Evolutionary conservation across 495 filamentous ascomycete species (phyloP).

Genomic region (Gamarada debralockiae): DNA sequence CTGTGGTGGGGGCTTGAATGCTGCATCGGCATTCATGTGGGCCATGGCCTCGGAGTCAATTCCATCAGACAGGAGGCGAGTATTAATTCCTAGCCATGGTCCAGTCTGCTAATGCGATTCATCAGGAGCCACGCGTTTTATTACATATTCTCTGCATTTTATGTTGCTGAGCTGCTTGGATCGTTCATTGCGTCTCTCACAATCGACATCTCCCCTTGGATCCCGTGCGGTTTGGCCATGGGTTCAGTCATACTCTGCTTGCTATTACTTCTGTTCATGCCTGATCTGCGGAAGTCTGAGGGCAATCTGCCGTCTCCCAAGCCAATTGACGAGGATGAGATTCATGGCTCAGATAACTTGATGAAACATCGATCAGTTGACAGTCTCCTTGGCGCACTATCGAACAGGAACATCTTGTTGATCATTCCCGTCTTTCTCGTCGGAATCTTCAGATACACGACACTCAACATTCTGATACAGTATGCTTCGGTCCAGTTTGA

Average conservation of each 20-base stretch:
- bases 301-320: not conserved
- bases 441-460: slow-evolving; percentile 22
- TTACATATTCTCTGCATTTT: slow-evolving; percentile 27
- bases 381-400: slow-evolving; percentile 2
- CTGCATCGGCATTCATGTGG: slow-evolving; percentile 25
- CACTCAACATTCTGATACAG: slow-evolving; percentile 23
- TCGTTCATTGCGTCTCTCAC: slow-evolving; percentile 19
- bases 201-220: slow-evolving; percentile 25
- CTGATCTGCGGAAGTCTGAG: slow-evolving; percentile 3
- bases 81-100: not conserved
- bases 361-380: not conserved
- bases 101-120: not conserved
- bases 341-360: not conserved
- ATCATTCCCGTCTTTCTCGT: slow-evolving; percentile 23
- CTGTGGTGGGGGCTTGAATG: slow-evolving; percentile 23
- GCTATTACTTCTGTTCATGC: slow-evolving; percentile 10
- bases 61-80: slow-evolving; percentile 15
- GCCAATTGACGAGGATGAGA: not conserved
- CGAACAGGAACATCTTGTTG: slow-evolving; percentile 10
- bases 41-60: slow-evolving; percentile 23
- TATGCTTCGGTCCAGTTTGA: slow-evolving; percentile 22
- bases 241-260: slow-evolving; percentile 13
- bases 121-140: slow-evolving; percentile 23
- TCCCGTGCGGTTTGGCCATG: slow-evolving; percentile 17
- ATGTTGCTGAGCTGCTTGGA: slow-evolving; percentile 20